These are phyloP conservation scores for Xerocomellus amylosporus DNA, from an alignment of 768 basidiomycete species.

Conservation along the genomic window DNA sequence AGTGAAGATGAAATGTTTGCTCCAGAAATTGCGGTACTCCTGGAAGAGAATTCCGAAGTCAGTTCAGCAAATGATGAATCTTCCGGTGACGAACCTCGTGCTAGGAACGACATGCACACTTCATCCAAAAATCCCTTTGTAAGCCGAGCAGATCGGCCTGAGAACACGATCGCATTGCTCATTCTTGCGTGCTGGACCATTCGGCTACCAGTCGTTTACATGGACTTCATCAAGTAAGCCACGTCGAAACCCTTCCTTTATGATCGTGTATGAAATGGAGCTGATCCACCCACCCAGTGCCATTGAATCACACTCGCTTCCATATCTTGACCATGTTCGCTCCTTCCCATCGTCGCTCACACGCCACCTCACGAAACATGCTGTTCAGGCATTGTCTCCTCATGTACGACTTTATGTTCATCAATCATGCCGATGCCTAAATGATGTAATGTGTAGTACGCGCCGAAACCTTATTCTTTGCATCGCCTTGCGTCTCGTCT, in stretches of 20 bases:
- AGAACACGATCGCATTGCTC: conserved; percentile 62
- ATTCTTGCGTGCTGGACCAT: conserved; percentile 77
- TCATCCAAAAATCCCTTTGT: conserved; percentile 17
- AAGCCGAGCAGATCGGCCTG: conserved; percentile 38
- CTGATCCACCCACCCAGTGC: conserved; percentile 42
- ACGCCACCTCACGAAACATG: conserved; percentile 71
- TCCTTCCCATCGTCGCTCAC: conserved; percentile 60
- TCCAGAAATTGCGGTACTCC: conserved; percentile 39
- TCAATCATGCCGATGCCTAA: conserved; percentile 13
- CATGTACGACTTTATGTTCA: conserved; percentile 40
- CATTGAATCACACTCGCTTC: conserved; percentile 72
- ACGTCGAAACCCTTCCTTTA: not conserved
- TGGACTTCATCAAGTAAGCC: conserved; percentile 70
- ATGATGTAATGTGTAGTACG: conserved; percentile 44
- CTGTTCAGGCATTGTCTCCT: conserved; percentile 64
- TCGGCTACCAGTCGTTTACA: conserved; percentile 70
- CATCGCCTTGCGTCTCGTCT: conserved; percentile 63
- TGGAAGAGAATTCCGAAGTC: conserved; percentile 39
- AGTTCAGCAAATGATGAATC: conserved; percentile 30
- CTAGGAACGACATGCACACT: conserved; percentile 3
- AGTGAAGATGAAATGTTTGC: conserved; percentile 26
- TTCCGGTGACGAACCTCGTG: conserved; percentile 14
- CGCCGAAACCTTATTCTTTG: conserved; percentile 56
- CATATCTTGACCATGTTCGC: conserved; percentile 73
- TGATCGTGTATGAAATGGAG: not conserved